These are phyloP conservation scores for Neohortaea acidophila DNA, from an alignment of 495 filamentous ascomycete species.

Conservation along the genomic window DNA sequence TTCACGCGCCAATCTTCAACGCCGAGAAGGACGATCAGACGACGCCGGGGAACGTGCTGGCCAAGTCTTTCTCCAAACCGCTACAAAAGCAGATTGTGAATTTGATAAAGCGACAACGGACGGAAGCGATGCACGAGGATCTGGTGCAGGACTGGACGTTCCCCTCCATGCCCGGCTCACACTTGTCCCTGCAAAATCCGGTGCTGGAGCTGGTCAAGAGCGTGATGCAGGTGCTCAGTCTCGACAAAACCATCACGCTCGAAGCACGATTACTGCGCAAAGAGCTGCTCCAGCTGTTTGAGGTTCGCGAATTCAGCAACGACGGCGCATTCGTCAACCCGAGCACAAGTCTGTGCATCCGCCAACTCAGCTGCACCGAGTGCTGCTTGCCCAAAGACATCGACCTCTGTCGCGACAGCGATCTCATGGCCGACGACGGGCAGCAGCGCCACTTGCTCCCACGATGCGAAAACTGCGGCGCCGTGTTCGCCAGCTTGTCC, in stretches of 20 bases:
- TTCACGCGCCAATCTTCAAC: constrained; percentile 42
- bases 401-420: constrained; percentile 87
- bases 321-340: constrained; percentile 82
- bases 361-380: constrained; percentile 66
- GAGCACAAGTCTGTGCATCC: constrained; percentile 52
- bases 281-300: constrained; percentile 76
- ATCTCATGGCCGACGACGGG: constrained; percentile 30
- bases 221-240: constrained; percentile 74
- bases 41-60: constrained; percentile 46
- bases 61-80: constrained; percentile 67
- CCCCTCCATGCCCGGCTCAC: constrained; percentile 67
- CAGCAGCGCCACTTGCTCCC: constrained; percentile 12
- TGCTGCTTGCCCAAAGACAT: constrained; percentile 80
- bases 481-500: constrained; percentile 55
- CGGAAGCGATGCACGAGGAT: constrained; percentile 80
- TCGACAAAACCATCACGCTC: constrained; percentile 75
- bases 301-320: constrained; percentile 82
- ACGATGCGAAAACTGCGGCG: constrained; percentile 59
- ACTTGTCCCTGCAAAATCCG: constrained; percentile 56
- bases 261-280: constrained; percentile 77
- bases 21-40: constrained; percentile 38
- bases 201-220: constrained; percentile 79
- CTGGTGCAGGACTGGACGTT: constrained; percentile 78
- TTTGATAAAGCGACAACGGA: constrained; percentile 66
- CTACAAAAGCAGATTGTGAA: constrained; percentile 72